Conservation (phyloP, 192 early-diverging fungal species). For the Martensiomyces pterosporus region DNA sequence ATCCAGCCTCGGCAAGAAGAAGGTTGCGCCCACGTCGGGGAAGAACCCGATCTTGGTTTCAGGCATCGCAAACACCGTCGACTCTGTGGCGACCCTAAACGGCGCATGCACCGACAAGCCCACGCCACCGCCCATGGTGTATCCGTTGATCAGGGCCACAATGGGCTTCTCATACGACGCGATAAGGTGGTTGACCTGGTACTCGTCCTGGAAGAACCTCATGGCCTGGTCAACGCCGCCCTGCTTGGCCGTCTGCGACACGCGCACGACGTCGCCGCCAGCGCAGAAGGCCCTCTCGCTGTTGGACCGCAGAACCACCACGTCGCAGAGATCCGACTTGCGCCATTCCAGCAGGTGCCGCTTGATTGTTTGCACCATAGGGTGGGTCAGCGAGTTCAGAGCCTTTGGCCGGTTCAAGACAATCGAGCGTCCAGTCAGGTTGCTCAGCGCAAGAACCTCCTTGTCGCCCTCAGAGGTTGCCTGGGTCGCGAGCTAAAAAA, state of each 20-base stretch:
- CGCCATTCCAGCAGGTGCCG: slow-evolving; percentile 86
- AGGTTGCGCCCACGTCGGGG: slow-evolving; percentile 93
- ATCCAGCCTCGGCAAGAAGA: slow-evolving; percentile 92
- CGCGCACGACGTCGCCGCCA: slow-evolving; percentile 73
- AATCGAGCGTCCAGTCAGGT: slow-evolving; percentile 54
- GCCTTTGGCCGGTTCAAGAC: slow-evolving; percentile 75
- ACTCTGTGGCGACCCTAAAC: slow-evolving; percentile 95
- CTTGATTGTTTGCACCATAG: slow-evolving; percentile 80
- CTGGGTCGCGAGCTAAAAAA: slow-evolving; percentile 19
- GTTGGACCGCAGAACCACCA: slow-evolving; percentile 76
- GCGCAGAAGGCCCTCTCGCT: slow-evolving; percentile 85
- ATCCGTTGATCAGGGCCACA: slow-evolving; percentile 83
- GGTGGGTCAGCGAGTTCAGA: slow-evolving; percentile 79
- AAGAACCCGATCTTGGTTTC: slow-evolving; percentile 96
- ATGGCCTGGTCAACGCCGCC: slow-evolving; percentile 51
- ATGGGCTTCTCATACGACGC: slow-evolving; percentile 85
- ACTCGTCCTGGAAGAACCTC: slow-evolving; percentile 89
- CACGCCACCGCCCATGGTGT: slow-evolving; percentile 96
- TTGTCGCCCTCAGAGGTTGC: slow-evolving; percentile 24
- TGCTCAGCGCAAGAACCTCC: slow-evolving; percentile 32
- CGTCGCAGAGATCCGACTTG: slow-evolving; percentile 79
- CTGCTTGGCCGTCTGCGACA: slow-evolving; percentile 45
- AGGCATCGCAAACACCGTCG: slow-evolving; percentile 95
- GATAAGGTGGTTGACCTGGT: slow-evolving; percentile 86
- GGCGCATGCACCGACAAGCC: slow-evolving; percentile 93